Evolutionary conservation across 805 yeast species (phyloP), one percentile per base, ranked within the genome.

Genomic region (Teunomyces kruisii): DNA sequence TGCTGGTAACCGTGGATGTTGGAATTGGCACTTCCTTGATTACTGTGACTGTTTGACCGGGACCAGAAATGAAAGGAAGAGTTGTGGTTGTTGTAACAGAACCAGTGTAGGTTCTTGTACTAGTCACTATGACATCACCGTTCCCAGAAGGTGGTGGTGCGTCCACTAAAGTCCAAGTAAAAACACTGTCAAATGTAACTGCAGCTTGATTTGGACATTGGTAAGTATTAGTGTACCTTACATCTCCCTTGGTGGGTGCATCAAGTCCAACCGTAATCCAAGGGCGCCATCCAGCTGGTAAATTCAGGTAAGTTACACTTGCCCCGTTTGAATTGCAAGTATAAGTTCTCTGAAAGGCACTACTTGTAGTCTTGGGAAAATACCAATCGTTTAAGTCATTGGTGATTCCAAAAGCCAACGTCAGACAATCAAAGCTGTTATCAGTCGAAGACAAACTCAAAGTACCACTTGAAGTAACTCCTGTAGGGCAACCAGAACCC

Each of bases 11-110:
- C 1, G 49, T 42, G n/a, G 19, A 15, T 3, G 27, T 36, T 8
- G 46, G 43, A 12, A 19, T 24, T 14, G 49, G 49, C 8, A 43
- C 39, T 27, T 43, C 47, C 7, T 43, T 32, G 31, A 46, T 31
- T 10, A 43, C 40, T 22, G 49, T 28, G 15, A 4, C 33, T 10
- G 45, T 42, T 12, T 31, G 35, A 3, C 41, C 41, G 16, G 24
- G 41, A 3, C 28, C 28, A 3, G 9, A 4, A 8, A 3, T 26
- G 28, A 19, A 19, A 19, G 22, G 22, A 19, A 26, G 12, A 3
- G 28, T 26, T 26, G 28, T 26, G 12, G 12, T 9, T 26, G 12
- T 9, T 4, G 28, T 26, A 9, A 10, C 7, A 3, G 5, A 4
- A 8, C 28, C 28, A 9, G 12, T 26, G 28, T 26, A 26, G 7